A percentile compares a stretch with the other conserved stretches of the same genome.
Evolutionary conservation across 2,329 filamentous ascomycete species (phyloP).

Genomic region (Cryphonectria nitschkei): DNA sequence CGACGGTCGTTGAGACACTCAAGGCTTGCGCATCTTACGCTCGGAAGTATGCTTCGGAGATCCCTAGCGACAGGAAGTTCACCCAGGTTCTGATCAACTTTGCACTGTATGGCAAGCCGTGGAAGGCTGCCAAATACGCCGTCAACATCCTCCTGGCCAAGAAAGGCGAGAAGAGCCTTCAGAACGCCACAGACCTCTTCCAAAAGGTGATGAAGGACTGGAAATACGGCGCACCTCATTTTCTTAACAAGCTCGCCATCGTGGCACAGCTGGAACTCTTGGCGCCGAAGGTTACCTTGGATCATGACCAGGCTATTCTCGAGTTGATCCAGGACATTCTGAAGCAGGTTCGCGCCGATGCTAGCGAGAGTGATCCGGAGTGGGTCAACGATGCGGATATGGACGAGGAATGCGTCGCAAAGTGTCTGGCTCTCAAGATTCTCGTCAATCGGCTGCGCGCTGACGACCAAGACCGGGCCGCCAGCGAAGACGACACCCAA

Average conservation of each 20-base stretch:
- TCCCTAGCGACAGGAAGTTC: conserved; percentile 81
- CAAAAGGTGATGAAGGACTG: conserved; percentile 75
- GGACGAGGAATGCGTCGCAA: conserved; percentile 82
- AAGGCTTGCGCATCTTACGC: conserved; percentile 94
- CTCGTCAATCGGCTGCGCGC: conserved; percentile 83
- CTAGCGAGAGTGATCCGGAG: conserved; percentile 57
- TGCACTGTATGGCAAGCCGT: conserved; percentile 78
- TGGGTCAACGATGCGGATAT: conserved; percentile 72
- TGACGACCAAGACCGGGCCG: conserved; percentile 43
- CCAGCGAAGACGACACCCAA: conserved; percentile 53
- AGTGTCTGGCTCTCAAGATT: conserved; percentile 81
- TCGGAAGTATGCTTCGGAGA: conserved; percentile 79
- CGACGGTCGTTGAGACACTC: conserved; percentile 81
- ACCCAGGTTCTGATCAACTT: conserved; percentile 80
- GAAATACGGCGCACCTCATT: conserved; percentile 72
- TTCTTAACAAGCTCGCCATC: conserved; percentile 73
- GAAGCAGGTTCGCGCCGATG: conserved; percentile 68
- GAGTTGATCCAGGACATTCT: conserved; percentile 79
- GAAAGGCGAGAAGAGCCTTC: conserved; percentile 70
- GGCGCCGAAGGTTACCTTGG: conserved; percentile 71
- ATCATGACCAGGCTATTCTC: conserved; percentile 75
- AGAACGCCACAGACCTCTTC: conserved; percentile 83
- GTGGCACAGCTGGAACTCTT: conserved; percentile 77
- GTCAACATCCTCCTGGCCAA: conserved; percentile 85
- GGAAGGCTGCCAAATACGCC: conserved; percentile 88